A percentile compares a stretch with the other conserved stretches of the same genome.
Conservation (phyloP, 345 rosid genomes). For the Zanthoxylum bungeanum region DNA sequence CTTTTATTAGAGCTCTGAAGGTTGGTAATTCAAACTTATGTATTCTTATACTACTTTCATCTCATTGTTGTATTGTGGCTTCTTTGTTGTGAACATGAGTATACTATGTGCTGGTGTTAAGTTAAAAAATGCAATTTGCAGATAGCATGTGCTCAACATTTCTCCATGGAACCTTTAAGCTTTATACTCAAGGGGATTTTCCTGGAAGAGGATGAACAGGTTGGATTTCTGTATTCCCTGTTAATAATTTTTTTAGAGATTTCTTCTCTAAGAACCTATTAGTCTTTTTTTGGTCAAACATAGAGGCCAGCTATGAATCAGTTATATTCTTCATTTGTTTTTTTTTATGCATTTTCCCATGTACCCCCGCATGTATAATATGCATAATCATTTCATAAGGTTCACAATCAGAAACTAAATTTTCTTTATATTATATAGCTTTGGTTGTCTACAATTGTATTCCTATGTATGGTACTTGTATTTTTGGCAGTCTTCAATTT, state of each 20-base stretch:
- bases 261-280: neutral
- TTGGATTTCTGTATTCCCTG: conserved; percentile 22
- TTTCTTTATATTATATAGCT: neutral
- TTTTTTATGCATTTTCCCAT: neutral
- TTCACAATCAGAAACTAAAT: neutral
- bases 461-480: neutral
- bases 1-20: conserved; percentile 87
- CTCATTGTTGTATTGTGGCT: conserved; percentile 3
- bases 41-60: neutral
- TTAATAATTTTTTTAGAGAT: neutral
- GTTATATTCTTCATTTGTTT: neutral
- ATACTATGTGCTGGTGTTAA: conserved; percentile 15
- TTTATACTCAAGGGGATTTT: conserved; percentile 49
- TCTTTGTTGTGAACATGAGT: conserved; percentile 2
- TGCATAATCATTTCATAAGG: neutral
- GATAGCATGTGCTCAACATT: conserved; percentile 90
- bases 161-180: conserved; percentile 68
- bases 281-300: neutral
- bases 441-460: neutral
- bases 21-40: conserved; percentile 33
- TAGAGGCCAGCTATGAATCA: neutral
- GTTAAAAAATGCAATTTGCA: conserved; percentile 33
- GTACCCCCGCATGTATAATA: neutral
- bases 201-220: conserved; percentile 50
- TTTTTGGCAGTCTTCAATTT: neutral